These are phyloP conservation scores for Aulographum hederae DNA, from an alignment of 2,329 filamentous ascomycete species.

Conservation along the genomic window DNA sequence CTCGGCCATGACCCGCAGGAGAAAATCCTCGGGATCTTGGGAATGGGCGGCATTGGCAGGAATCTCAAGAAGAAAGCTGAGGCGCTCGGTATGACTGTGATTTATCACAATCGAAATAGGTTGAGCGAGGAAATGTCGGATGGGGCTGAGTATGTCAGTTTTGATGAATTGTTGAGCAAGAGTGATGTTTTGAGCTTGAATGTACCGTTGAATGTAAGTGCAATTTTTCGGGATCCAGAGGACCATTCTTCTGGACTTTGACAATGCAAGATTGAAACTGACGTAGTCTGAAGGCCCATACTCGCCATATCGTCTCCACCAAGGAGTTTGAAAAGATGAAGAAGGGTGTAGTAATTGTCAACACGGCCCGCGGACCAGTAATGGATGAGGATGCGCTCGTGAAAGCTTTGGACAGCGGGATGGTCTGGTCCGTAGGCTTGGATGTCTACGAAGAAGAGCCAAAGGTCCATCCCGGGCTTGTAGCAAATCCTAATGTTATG, in stretches of 20 bases:
- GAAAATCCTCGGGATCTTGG: conserved; percentile 62
- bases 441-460: conserved; percentile 79
- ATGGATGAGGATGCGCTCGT: conserved; percentile 71
- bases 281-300: conserved; percentile 32
- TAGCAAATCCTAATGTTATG: conserved; percentile 52
- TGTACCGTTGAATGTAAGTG: conserved; percentile 58
- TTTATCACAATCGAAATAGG: conserved; percentile 54
- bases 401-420: conserved; percentile 48
- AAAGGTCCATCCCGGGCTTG: conserved; percentile 50
- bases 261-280: too few species aligned
- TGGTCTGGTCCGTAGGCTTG: conserved; percentile 52
- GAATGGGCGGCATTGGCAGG: conserved; percentile 72
- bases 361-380: conserved; percentile 67
- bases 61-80: conserved; percentile 58
- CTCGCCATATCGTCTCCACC: conserved; percentile 57
- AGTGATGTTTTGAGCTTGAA: conserved; percentile 70
- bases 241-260: too few species aligned
- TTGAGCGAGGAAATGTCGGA: conserved; percentile 36
- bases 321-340: conserved; percentile 63
- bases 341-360: conserved; percentile 55
- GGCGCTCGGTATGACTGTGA: conserved; percentile 57
- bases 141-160: conserved; percentile 49
- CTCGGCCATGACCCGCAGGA: conserved; percentile 63
- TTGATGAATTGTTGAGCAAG: conserved; percentile 50
- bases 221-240: not conserved